A percentile compares a stretch with the other conserved stretches of the same genome.
Evolutionary conservation across 164 flowering plant genomes (phyloP).

Genomic region (Magnolia kwangsiensis): DNA sequence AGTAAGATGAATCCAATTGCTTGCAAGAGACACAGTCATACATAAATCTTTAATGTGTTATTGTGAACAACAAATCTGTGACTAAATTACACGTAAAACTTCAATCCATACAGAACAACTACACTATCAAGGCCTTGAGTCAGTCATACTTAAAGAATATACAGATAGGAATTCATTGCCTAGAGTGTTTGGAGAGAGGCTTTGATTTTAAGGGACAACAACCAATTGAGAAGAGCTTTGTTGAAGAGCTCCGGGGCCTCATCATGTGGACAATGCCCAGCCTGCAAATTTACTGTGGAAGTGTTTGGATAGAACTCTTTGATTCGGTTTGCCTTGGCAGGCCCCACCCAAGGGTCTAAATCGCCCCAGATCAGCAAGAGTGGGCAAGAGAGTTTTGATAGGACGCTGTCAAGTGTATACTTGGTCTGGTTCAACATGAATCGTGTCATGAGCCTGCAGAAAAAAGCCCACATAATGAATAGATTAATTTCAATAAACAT

Average conservation of each 20-base stretch:
- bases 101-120: no score
- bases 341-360: constrained; percentile 98
- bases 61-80: no score
- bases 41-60: no score
- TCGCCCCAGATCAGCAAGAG: constrained; percentile 92
- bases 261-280: constrained; percentile 98
- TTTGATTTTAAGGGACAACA: constrained; percentile 42
- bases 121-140: neutral
- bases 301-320: constrained; percentile 84
- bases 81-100: no score
- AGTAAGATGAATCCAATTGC: no score
- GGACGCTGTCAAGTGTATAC: constrained; percentile 68
- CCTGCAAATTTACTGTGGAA: constrained; percentile 70
- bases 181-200: constrained; percentile 30
- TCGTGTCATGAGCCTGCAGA: constrained; percentile 77
- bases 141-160: neutral
- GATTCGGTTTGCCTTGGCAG: constrained; percentile 75
- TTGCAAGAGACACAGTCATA: no score
- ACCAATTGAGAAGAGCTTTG: constrained; percentile 65
- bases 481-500: neutral
- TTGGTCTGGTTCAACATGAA: constrained; percentile 73
- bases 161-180: neutral
- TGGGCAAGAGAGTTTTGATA: constrained; percentile 76
- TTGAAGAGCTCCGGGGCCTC: constrained; percentile 92
- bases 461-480: neutral